Base-by-base conservation (phyloP, 176 grass and related monocot species). In the Canna indica region DNA sequence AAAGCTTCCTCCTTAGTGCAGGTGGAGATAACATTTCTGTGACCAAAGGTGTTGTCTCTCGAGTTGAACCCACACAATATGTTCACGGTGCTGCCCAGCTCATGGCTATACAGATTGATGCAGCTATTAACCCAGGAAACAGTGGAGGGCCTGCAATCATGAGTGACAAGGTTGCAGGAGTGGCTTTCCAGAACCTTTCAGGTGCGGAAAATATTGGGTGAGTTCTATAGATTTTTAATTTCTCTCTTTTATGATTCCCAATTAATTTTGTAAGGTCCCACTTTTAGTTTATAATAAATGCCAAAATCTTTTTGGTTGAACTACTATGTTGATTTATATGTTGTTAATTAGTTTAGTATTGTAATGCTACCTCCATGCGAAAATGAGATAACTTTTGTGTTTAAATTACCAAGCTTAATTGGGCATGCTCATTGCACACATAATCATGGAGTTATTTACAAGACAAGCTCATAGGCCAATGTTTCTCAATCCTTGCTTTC, bases 101-200 rank as follows among this genome's bases (percentile, higher is more conserved):
- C 61, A 97, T 92, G 86, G 88, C 94, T 47, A 97, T 97, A 86
- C 94, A 97, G 76, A 97, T 97, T 75, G 94, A 97, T 57, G 94
- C 89, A n/a, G 94, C 94, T 66, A 97, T 92, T 73, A 97, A 97
- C 83, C 93, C 89, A 79, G 89, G 94, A 15, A 97, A 97, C 47
- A 90, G 88, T 72, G 89, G 94, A 32, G 94, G 94, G 3, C 94
- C 94, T 79, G 94, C 89, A 34, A 92, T 97, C 67, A 92, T 97
- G 94, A 81, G 88, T 45, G 86, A 97, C 78, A 97, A 92, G 82
- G 89, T 97, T 71, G 94, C 89, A 41, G 94, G 94, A 73, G 86
- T 97, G 53, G 94, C 94, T 83, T 97, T 97, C 64, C 94, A 97
- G 78, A 97, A 97, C 82, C 81, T 92, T 45, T 87, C 94, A 60